phyloP scores from a whole-genome alignment of 1,139 yeast genomes.

The Sugiyamaella castrensis region DNA sequence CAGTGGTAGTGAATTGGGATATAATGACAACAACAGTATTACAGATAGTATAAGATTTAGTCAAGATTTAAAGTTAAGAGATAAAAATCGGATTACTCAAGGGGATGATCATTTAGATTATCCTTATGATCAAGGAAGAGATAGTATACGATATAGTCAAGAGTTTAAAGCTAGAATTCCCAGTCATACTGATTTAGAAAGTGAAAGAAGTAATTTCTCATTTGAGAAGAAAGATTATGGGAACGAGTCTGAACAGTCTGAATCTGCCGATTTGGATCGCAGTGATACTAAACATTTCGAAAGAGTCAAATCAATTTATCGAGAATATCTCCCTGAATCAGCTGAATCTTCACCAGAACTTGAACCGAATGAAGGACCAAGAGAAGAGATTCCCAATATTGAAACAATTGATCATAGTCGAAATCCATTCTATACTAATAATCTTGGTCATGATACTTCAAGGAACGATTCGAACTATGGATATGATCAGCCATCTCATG shows the following conservation, averaged over 20 bases:
- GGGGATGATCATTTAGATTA: too few relatives aligned
- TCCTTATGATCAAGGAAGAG: conserved; percentile 2
- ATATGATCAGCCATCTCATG: background rate
- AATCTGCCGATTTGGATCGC: conserved; percentile 17
- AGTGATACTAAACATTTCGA: conserved; percentile 32
- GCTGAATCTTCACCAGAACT: conserved; percentile 12
- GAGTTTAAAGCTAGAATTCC: conserved; percentile 9
- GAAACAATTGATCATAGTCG: background rate
- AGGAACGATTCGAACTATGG: background rate
- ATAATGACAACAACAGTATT: background rate
- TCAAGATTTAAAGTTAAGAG: conserved; percentile 6
- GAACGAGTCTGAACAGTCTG: background rate
- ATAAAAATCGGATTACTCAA: background rate
- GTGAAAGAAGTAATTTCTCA: conserved; percentile 11
- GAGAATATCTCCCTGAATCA: conserved; percentile 32
- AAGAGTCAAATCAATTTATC: conserved; percentile 34
- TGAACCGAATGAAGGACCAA: conserved; percentile 2
- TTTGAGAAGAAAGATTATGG: conserved; percentile 10
- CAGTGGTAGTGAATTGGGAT: background rate
- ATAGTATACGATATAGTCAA: conserved; percentile 9
- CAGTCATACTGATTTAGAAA: conserved; percentile 4
- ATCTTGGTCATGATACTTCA: background rate
- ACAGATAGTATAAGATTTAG: conserved; percentile 10
- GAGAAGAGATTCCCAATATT: background rate
- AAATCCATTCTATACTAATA: background rate